phyloP scores from a whole-genome alignment of 2,329 filamentous ascomycete genomes.

The Apiospora pterosperma region DNA sequence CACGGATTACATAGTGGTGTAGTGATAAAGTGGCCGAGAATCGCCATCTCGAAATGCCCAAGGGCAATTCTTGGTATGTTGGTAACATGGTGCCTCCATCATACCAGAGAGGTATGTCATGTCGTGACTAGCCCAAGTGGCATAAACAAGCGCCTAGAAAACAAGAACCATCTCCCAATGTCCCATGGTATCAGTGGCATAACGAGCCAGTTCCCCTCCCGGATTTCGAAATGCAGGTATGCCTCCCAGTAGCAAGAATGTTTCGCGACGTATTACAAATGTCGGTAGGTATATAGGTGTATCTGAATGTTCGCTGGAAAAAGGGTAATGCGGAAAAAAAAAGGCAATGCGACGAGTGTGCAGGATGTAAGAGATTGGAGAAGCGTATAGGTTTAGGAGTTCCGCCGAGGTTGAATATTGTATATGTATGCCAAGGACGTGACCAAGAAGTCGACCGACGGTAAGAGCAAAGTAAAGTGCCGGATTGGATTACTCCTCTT shows the following conservation, averaged over 20 bases:
- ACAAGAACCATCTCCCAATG: not conserved
- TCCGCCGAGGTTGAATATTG: conserved; percentile 10
- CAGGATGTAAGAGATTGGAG: not conserved
- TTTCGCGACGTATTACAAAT: conserved; percentile 10
- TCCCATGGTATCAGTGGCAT: conserved; percentile 1
- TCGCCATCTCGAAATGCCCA: not conserved
- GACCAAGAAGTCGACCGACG: not conserved
- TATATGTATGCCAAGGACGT: conserved; percentile 3
- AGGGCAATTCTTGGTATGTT: not conserved
- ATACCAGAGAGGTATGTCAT: too few species aligned
- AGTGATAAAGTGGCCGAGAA: not conserved
- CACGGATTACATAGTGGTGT: not conserved
- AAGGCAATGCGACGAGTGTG: conserved; percentile 6
- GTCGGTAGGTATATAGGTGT: conserved; percentile 10
- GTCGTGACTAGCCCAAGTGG: not conserved
- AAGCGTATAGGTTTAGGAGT: not conserved
- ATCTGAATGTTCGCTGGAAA: not conserved
- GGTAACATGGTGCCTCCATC: not conserved
- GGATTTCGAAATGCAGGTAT: not conserved
- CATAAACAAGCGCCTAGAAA: not conserved
- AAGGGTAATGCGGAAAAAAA: conserved; percentile 8
- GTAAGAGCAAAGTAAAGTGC: not conserved
- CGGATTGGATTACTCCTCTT: conserved; percentile 22
- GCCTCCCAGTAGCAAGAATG: conserved; percentile 3
- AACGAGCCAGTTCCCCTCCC: not conserved